These are phyloP conservation scores for Fragilariopsis cylindrus DNA, from an alignment of 108 stramenopile species.

Conservation along the genomic window DNA sequence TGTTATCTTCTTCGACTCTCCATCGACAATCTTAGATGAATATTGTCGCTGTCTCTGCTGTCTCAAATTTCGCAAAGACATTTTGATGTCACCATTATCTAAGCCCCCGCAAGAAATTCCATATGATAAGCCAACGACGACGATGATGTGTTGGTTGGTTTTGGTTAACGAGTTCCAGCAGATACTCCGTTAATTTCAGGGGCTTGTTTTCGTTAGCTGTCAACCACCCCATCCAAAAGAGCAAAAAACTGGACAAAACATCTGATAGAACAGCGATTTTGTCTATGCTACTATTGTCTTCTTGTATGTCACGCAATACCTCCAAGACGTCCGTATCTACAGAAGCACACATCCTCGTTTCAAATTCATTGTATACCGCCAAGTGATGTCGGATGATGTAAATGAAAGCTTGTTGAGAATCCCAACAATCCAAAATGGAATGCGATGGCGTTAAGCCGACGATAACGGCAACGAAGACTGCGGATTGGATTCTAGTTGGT, in stretches of 20 bases:
- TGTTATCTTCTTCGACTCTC: not conserved
- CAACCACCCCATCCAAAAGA: conserved; percentile 15
- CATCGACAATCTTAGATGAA: not conserved
- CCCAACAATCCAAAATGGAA: conserved; percentile 31
- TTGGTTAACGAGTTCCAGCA: conserved; percentile 13
- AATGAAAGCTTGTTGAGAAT: conserved; percentile 35
- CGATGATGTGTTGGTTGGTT: conserved; percentile 5
- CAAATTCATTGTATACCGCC: conserved; percentile 36
- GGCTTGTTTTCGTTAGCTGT: conserved; percentile 2
- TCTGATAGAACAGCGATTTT: not conserved
- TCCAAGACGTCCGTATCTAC: not conserved
- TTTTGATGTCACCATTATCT: conserved; percentile 11
- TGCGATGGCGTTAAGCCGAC: not conserved
- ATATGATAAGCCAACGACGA: conserved; percentile 21
- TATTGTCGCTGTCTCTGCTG: conserved; percentile 7
- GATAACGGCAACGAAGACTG: not conserved
- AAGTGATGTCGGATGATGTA: conserved; percentile 35
- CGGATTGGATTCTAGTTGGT: not conserved
- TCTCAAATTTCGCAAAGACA: conserved; percentile 10
- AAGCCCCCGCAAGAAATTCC: conserved; percentile 31
- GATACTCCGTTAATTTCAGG: not conserved
- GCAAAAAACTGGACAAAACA: conserved; percentile 6
- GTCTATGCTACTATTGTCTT: not conserved
- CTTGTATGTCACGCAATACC: not conserved
- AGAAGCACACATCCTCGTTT: not conserved